Evolutionary conservation across 1,139 yeast genomes (phyloP), one percentile per base, ranked within the genome.

Genomic region (Yamadazyma kanchanaburiensis): DNA sequence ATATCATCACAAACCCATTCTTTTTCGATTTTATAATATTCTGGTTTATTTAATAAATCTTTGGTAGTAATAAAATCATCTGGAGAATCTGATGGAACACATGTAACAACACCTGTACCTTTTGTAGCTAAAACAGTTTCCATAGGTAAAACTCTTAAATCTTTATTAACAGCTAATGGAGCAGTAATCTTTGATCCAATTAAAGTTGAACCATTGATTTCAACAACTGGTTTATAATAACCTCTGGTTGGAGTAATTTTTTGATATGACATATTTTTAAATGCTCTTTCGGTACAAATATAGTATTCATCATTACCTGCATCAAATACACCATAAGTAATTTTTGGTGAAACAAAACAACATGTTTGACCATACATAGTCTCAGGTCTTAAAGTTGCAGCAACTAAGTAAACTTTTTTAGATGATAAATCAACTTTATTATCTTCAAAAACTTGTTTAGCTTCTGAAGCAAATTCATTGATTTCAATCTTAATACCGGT

Each of bases 311-410:
- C 64, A 46, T 84, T 78, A 40, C 94, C 94, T 35, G 89, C 94
- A 55, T 87, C 86, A 55, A 85, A 94, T 31, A 91, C 61, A 54
- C 98, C 98, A 53, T 94, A 91, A 32, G 75, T 77, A 49, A 91
- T 85, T 67, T 86, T 88, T 52, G 97, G 96, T 27, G 96, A 86
- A 19, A 91, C 97, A 51, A 91, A 94, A 72, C 97, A 89, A 71
- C 96, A 86, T 3, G 96, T 84, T 70, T 94, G 98, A 43, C 97
- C 98, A 53, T 89, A 89, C 96, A 94, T 87, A 46, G 99, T 91
- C 67, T 91, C 99, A 22, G 99, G 96, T 68, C 99, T 83, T 50
- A 94, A 77, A 46, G 98, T 91, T 22, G 98, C 98, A 39, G 99
- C 98, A 32, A 94, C 88, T 41, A 91, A 70, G 63, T 59, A 88